Base-by-base conservation (phyloP, 2,329 filamentous ascomycete species). In the Fragosphaeria purpurea region DNA sequence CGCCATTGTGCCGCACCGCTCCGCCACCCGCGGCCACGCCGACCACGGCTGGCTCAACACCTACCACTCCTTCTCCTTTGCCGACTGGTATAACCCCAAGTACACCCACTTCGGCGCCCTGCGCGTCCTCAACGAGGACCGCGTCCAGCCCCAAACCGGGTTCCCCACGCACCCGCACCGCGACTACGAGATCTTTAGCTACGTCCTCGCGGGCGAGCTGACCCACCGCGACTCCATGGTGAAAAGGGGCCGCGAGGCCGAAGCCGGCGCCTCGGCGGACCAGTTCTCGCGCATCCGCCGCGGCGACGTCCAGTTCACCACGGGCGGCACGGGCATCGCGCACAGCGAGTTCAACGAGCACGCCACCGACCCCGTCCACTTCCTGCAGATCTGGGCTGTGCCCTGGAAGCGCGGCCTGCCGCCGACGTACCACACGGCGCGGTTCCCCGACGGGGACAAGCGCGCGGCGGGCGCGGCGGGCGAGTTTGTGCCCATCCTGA, bases 111-210 rank as follows among this genome's bases (percentile, higher is more conserved):
- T 86, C 62, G 88, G 89, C 7, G 77, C 83, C 32, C 75, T 95
- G 44, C 81, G 88, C 51, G 88, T 95, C 40, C 82, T 95, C 61
- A 95, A 95, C 62, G 88, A 95, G 70, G 88, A 95, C 65, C 83
- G 87, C 37, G 88, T 95, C 37, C 77, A 80, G 60, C 71, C 82
- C 33, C 77, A 80, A 53, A 80, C 76, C 8, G 88, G 88, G 5
- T 95, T 95, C 69, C 87, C 88, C 4, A 89, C 86, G 0, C 89
- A 95, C 63, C 82, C 82, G 32, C 89, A 95, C 67, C 79, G 84
- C 56, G 86, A 95, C 65, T 90, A 88, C 65, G 86, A 94, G 67
- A 95, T 95, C 69, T 94, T 91, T 75, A 83, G 77, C 62, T 93
- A 95, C 69, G 84, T 94, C 61, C 73, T 95, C n/a, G 80, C 74